Conservation (phyloP, 345 rosid species). For the Ricinus communis region DNA sequence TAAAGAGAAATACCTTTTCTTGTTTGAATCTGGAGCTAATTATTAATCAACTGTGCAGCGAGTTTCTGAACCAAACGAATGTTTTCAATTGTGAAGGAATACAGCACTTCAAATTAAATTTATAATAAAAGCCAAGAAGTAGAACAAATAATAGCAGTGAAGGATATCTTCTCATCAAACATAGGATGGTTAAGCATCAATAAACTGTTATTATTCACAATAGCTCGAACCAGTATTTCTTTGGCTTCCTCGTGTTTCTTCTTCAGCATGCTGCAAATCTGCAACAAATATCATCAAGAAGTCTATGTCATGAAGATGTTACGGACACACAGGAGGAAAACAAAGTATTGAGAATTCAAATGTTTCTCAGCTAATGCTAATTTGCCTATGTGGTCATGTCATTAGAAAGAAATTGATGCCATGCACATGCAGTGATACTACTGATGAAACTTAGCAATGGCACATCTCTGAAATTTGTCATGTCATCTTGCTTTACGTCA, state of each 20-base stretch:
- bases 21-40: conserved; percentile 2
- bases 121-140: background rate
- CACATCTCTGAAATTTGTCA: background rate
- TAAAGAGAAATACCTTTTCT: background rate
- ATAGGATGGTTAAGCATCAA: conserved; percentile 88
- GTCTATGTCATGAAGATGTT: background rate
- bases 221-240: conserved; percentile 74
- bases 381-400: background rate
- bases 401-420: no score
- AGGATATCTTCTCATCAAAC: conserved; percentile 86
- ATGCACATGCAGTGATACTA: background rate
- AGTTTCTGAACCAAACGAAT: conserved; percentile 60
- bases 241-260: conserved; percentile 88
- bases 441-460: background rate
- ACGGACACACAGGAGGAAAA: background rate
- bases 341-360: background rate
- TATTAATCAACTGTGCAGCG: conserved; percentile 30
- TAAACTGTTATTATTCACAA: conserved; percentile 73
- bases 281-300: conserved; percentile 20
- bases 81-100: conserved; percentile 63
- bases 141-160: conserved; percentile 7
- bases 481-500: background rate
- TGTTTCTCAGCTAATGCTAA: background rate
- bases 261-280: conserved; percentile 78
- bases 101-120: conserved; percentile 1